These are phyloP conservation scores for Elsinoe perseae DNA, from an alignment of 2,329 filamentous ascomycete genomes.

Conservation along the genomic window DNA sequence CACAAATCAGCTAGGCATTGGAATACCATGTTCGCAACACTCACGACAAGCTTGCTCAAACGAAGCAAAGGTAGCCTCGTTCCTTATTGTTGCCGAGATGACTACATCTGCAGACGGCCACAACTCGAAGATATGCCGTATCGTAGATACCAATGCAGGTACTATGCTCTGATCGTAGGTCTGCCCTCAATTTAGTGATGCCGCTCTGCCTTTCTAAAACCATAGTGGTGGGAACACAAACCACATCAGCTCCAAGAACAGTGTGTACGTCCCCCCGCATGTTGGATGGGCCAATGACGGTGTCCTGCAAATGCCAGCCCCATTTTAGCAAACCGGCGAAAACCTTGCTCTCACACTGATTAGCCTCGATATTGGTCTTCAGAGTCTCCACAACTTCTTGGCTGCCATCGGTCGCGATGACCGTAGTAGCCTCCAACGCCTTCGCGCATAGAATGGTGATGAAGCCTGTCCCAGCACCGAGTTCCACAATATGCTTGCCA, in stretches of 20 bases:
- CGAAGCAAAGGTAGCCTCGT: constrained; percentile 57
- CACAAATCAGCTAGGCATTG: not conserved
- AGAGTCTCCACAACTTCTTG: constrained; percentile 62
- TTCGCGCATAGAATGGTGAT: constrained; percentile 67
- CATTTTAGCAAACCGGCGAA: constrained; percentile 52
- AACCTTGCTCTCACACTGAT: constrained; percentile 49
- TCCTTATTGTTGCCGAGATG: constrained; percentile 64
- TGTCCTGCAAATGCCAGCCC: constrained; percentile 53
- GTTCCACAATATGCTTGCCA: constrained; percentile 57
- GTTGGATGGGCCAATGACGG: constrained; percentile 33
- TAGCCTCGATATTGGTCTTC: constrained; percentile 60
- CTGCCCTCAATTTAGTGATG: constrained; percentile 29
- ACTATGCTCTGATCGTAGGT: constrained; percentile 64
- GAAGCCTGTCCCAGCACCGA: constrained; percentile 71
- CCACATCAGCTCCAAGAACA: constrained; percentile 66
- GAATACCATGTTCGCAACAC: constrained; percentile 20
- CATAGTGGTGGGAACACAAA: constrained; percentile 29
- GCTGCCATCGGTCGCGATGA: constrained; percentile 67
- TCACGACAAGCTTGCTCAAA: constrained; percentile 55
- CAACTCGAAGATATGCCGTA: constrained; percentile 53
- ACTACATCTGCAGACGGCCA: constrained; percentile 53
- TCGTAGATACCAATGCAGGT: constrained; percentile 55
- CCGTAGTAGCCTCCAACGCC: constrained; percentile 50
- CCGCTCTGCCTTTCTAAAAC: not conserved
- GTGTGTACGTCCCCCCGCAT: constrained; percentile 42